Percentiles rank a stretch among this genome's conserved stretches.
phyloP scores from a whole-genome alignment of 2,329 filamentous ascomycete genomes.

The Daldinia sp. region DNA sequence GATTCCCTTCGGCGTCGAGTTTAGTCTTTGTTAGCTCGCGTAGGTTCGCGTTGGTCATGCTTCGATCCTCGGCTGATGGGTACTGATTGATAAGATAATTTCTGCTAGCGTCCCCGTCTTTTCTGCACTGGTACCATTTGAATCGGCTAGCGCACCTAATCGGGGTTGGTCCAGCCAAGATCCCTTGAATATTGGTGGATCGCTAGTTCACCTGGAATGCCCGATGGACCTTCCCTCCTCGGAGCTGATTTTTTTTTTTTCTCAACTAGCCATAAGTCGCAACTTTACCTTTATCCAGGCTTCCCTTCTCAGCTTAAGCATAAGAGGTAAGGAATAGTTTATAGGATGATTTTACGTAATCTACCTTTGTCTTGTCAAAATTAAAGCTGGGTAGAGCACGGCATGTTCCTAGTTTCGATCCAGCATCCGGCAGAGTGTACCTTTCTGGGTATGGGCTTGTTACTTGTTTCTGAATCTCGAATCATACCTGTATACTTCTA shows the following conservation, averaged over 20 bases:
- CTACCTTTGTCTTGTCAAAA: neutral
- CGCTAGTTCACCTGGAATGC: slow-evolving; percentile 23
- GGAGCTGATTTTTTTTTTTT: slow-evolving; percentile 13
- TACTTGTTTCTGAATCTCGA: neutral
- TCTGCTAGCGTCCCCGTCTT: slow-evolving; percentile 13
- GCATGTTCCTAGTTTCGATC: slow-evolving; percentile 9
- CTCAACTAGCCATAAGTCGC: slow-evolving; percentile 6
- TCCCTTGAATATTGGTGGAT: slow-evolving; percentile 3
- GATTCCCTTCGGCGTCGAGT: neutral
- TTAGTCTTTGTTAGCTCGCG: slow-evolving; percentile 16
- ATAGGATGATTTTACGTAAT: slow-evolving; percentile 25
- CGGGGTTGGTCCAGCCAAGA: neutral
- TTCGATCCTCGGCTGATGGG: slow-evolving; percentile 26
- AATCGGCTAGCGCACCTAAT: slow-evolving; percentile 26
- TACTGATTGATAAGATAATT: slow-evolving; percentile 39
- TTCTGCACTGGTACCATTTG: neutral
- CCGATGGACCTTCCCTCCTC: slow-evolving; percentile 33
- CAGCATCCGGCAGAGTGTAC: slow-evolving; percentile 8
- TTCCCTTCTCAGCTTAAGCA: slow-evolving; percentile 27
- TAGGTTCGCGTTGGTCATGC: slow-evolving; percentile 21
- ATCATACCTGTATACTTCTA: neutral
- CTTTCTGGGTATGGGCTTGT: slow-evolving; percentile 9
- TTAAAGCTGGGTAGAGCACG: neutral
- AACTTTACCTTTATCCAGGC: slow-evolving; percentile 13
- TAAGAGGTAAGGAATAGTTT: neutral